Evolutionary conservation across 2,329 filamentous ascomycete species (phyloP), one percentile per base, ranked within the genome.

Genomic region (Penicillium sp.): DNA sequence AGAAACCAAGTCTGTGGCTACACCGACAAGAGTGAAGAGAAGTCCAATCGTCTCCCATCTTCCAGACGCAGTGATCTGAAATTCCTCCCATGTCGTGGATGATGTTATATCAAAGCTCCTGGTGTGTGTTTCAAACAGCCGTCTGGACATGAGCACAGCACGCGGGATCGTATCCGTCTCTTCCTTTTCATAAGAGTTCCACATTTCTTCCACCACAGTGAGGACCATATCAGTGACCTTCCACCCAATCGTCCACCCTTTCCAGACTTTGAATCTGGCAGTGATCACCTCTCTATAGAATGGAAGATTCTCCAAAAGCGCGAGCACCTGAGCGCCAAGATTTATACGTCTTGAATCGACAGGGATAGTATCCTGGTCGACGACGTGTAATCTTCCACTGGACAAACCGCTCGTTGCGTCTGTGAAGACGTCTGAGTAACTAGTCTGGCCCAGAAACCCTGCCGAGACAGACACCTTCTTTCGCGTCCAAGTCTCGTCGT

Each of bases 1-100:
- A 24, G 55, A 45, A 24, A 56, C n/a, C 45, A 40, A 55, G 21
- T 53, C 43, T 7, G 48, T 48, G n/a, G 58, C 50, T 14, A 54
- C 38, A 1, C 65, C 65, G 8, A 58, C 45, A 1, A 64, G 22
- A 8, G 58, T 56, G 24, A 67, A 64, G 13, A 67, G 29, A 11
- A 67, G 27, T 0, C 60, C 63, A 32, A 67, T 58, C 4, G 57
- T 48, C 53, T 67, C 65, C 65, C 65, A 67, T 39, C 60, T 56
- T 6, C 55, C 55, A 3, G 58, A 51, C 9, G 60, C 42, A 1
- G 42, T 39, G 1, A 53, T 47, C 18, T 60, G 55, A 34, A 63
- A 67, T 10, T 63, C 59, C 13, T 57, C 50, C 43, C 61, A 59
- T 3, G 62, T 56, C 48, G 58, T 67, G 8, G 60, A 42, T 54